Evolutionary conservation across 345 rosid genomes (phyloP).

Genomic region (Linum lewisii): DNA sequence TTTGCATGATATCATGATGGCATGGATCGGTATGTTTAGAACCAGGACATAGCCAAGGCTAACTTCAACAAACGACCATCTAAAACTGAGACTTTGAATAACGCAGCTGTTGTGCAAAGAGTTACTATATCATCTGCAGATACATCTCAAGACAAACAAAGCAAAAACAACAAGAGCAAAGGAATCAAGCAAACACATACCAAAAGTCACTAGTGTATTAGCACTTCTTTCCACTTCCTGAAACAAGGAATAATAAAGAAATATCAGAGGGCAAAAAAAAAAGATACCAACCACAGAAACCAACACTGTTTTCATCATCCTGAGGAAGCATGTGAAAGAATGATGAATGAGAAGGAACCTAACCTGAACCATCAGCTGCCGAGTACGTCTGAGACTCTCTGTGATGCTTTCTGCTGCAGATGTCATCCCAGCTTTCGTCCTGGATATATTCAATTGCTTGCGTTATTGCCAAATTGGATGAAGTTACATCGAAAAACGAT

Average conservation of each 20-base stretch:
- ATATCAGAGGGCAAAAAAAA: slow-evolving; percentile 2
- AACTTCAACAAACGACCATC: not conserved
- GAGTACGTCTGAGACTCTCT: slow-evolving; percentile 89
- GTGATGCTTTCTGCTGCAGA: slow-evolving; percentile 97
- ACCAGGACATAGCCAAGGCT: not conserved
- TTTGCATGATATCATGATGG: not conserved
- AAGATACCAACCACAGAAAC: slow-evolving; percentile 3
- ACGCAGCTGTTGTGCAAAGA: not conserved
- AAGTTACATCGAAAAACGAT: not conserved
- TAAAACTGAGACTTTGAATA: not conserved
- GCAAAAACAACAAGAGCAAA: not conserved
- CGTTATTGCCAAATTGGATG: not conserved
- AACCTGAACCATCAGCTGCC: slow-evolving; percentile 96
- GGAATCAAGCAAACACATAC: slow-evolving; percentile 35
- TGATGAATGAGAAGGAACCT: slow-evolving; percentile 10
- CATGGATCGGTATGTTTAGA: not conserved
- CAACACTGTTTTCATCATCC: not conserved
- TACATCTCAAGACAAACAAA: not conserved
- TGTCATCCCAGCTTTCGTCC: slow-evolving; percentile 93
- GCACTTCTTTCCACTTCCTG: slow-evolving; percentile 96
- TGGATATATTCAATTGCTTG: slow-evolving; percentile 9
- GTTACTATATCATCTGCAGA: not conserved
- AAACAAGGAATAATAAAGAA: slow-evolving; percentile 5
- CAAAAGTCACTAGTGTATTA: slow-evolving; percentile 64
- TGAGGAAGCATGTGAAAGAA: not conserved